A percentile compares a stretch with the other conserved stretches of the same genome.
Evolutionary conservation across 169 alveolate species (phyloP).

Genomic region (Plasmodium fragile): DNA sequence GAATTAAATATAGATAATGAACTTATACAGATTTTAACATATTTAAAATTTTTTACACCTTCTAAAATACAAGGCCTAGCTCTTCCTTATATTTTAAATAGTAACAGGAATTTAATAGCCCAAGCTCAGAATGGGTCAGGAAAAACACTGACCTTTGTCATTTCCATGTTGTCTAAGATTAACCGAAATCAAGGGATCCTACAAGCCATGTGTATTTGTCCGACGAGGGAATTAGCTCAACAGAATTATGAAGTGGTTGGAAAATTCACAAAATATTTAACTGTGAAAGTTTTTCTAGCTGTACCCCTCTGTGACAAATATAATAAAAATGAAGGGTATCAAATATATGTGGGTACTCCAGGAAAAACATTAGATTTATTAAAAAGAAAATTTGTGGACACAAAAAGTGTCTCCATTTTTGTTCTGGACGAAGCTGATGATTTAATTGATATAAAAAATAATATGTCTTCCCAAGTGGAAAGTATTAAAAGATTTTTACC

Average conservation of each 20-base stretch:
- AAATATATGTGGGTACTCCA: slow-evolving; percentile 98
- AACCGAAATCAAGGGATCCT: slow-evolving; percentile 84
- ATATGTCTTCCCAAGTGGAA: slow-evolving; percentile 93
- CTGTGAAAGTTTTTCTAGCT: slow-evolving; percentile 89
- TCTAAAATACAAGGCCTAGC: slow-evolving; percentile 90
- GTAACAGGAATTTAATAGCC: slow-evolving; percentile 89
- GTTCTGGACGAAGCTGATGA: slow-evolving; percentile 99
- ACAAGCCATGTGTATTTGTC: slow-evolving; percentile 94
- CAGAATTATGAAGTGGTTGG: slow-evolving; percentile 93
- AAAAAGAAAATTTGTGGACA: slow-evolving; percentile 89
- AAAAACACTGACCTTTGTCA: slow-evolving; percentile 97
- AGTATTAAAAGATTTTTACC: slow-evolving; percentile 85
- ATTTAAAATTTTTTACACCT: slow-evolving; percentile 81
- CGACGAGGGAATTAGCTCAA: slow-evolving; percentile 97
- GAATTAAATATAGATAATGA: slow-evolving; percentile 80
- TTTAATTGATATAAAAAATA: slow-evolving; percentile 90
- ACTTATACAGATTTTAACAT: slow-evolving; percentile 77
- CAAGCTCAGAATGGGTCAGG: slow-evolving; percentile 99
- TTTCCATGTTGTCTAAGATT: slow-evolving; percentile 93
- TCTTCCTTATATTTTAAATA: slow-evolving; percentile 82
- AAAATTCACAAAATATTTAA: slow-evolving; percentile 92
- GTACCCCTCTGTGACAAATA: slow-evolving; percentile 89
- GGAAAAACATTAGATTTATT: slow-evolving; percentile 96
- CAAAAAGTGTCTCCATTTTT: slow-evolving; percentile 83
- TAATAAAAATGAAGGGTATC: slow-evolving; percentile 86